Conservation (phyloP, 805 yeast species). For the Kuraishia capsulata region DNA sequence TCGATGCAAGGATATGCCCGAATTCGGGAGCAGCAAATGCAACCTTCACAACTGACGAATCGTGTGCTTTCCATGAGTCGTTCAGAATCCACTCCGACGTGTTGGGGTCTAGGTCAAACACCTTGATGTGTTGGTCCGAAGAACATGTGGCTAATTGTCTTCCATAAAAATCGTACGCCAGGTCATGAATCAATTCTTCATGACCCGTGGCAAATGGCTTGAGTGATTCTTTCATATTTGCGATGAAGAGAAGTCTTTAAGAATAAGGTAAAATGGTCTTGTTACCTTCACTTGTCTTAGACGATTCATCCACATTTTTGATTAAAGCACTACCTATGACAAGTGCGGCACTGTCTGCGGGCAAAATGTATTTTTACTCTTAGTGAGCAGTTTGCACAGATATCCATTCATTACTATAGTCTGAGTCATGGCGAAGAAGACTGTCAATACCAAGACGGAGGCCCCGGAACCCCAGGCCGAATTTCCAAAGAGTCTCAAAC, state of each 20-base stretch:
- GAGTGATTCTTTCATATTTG: constrained; percentile 25
- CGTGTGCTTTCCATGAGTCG: constrained; percentile 95
- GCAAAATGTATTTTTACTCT: no score
- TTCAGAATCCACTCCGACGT: constrained; percentile 73
- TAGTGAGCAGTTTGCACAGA: no score
- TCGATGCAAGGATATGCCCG: constrained; percentile 79
- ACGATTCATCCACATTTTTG: no score
- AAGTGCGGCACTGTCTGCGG: no score
- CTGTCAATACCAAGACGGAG: no score
- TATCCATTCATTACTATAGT: no score
- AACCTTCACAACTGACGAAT: constrained; percentile 71
- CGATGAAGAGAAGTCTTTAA: background rate
- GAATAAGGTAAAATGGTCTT: no score
- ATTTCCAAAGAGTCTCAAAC: background rate
- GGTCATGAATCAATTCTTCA: constrained; percentile 86
- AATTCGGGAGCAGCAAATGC: constrained; percentile 95
- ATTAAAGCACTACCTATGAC: no score
- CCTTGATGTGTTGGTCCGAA: constrained; percentile 87
- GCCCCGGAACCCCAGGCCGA: no score
- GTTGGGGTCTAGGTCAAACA: constrained; percentile 64
- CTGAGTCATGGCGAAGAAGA: no score
- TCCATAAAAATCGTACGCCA: constrained; percentile 90
- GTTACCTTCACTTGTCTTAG: no score
- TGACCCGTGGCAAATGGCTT: constrained; percentile 85
- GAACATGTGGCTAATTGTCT: constrained; percentile 89